phyloP scores from a whole-genome alignment of 1,139 yeast genomes.

The Sugiyamaella pinicola region DNA sequence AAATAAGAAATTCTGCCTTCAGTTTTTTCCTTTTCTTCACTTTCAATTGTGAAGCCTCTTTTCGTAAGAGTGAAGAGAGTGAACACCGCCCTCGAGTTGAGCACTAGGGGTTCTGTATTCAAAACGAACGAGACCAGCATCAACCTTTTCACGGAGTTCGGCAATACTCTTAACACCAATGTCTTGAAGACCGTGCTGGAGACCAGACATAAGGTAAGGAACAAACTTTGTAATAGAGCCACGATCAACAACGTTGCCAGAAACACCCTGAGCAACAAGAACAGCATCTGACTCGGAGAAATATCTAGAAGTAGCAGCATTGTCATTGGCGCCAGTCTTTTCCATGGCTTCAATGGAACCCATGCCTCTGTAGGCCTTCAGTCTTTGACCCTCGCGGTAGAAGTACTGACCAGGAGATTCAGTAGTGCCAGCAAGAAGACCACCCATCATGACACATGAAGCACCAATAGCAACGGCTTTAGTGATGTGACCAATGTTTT shows the following conservation, averaged over 20 bases:
- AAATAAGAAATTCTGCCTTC: too few relatives aligned
- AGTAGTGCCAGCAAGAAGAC: conserved; percentile 96
- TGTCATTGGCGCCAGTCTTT: conserved; percentile 81
- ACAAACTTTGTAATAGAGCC: conserved; percentile 92
- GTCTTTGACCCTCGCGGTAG: conserved; percentile 96
- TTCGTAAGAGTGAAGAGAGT: conserved; percentile 94
- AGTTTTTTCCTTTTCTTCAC: conserved; percentile 5
- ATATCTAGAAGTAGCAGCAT: conserved; percentile 97
- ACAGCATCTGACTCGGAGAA: conserved; percentile 95
- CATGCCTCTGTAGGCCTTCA: conserved; percentile 98
- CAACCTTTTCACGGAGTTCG: conserved; percentile 66
- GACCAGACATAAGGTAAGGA: conserved; percentile 92
- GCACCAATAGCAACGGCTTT: conserved; percentile 98
- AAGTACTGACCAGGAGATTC: conserved; percentile 99
- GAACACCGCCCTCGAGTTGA: conserved; percentile 98
- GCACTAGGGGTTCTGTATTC: conserved; percentile 99
- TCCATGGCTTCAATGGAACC: conserved; percentile 99
- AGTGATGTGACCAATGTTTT: conserved; percentile 97
- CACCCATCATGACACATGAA: conserved; percentile 99
- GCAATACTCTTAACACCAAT: conserved; percentile 78
- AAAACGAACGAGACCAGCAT: conserved; percentile 76
- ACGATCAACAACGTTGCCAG: conserved; percentile 95
- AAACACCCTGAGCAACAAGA: conserved; percentile 98
- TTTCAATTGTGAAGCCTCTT: conserved; percentile 87
- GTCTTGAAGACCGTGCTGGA: conserved; percentile 98